Evolutionary conservation across 768 basidiomycete species (phyloP), one percentile per base, ranked within the genome.

Genomic region (Coprinellus micaceus): DNA sequence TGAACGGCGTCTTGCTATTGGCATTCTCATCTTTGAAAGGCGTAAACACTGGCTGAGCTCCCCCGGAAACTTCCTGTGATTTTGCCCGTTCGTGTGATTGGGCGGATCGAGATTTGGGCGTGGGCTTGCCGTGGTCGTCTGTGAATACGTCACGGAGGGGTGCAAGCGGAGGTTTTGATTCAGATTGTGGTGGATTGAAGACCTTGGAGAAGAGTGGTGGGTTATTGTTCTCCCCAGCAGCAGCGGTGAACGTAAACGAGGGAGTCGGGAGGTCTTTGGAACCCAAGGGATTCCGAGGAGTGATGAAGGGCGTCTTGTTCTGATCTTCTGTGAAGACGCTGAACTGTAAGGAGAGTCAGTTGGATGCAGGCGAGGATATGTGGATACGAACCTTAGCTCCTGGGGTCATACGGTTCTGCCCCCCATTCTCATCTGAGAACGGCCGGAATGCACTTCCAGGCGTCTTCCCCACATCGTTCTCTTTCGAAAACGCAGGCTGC

Each of bases 321-420:
- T 71, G 68, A 43, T 81, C 78, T 6, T 89, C 87, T 9, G 82
- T 73, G 61, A 83, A 89, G 2, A 89, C 86, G 47, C 78, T 81
- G 64, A 89, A 86, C 88, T 91, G 15, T 56, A 26, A 29, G 46
- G 13, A 26, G 22, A 60, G 30, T 33, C 13, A 51, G 53, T 13
- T 28, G 50, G 12, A 58, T 41, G 22, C 46, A n/a, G 50, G 15
- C 40, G 17, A n/a, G 11, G 7, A 22, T 24, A 25, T 15, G 41
- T 22, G 39, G 56, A 12, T 28, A 43, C 37, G 39, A 55, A 81
- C 82, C 68, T 79, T 79, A 9, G 74, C 64, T 21, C 71, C 71
- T 61, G 72, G 70, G 55, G 71, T 83, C 29, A 28, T 54, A 75
- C 65, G 82, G 74, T 60, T 79, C 73, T 68, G 62, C 46, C 69